phyloP scores from a whole-genome alignment of 345 rosid genomes.

The Garcia nutans region DNA sequence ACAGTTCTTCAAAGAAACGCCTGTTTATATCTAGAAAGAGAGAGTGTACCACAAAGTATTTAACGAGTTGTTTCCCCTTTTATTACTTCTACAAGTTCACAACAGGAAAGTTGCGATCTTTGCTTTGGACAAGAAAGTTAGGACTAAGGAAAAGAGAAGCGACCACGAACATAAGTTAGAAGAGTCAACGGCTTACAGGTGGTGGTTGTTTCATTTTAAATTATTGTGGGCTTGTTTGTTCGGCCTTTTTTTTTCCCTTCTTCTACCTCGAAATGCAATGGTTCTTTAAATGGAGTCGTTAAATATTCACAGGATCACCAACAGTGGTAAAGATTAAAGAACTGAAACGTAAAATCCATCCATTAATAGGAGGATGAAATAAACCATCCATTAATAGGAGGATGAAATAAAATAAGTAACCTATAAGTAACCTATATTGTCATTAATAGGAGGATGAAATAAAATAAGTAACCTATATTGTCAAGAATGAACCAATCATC shows the following conservation, averaged over 20 bases:
- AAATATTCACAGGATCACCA: neutral
- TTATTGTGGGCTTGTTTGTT: no score
- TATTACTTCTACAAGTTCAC: neutral
- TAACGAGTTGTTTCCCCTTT: neutral
- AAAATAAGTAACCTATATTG: neutral
- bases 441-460: neutral
- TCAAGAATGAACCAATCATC: constrained; percentile 5
- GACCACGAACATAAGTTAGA: neutral
- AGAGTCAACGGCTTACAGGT: neutral
- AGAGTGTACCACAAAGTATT: constrained; percentile 25
- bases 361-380: neutral
- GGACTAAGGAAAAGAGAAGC: no score
- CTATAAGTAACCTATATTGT: neutral
- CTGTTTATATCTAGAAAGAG: neutral
- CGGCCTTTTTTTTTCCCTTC: neutral
- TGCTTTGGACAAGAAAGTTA: neutral
- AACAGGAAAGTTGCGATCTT: neutral
- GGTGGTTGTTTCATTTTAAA: no score
- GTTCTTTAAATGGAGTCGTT: neutral
- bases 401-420: neutral
- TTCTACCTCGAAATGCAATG: neutral
- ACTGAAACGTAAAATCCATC: neutral
- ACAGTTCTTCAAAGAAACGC: no score
- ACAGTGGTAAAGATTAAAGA: neutral
- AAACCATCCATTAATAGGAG: no score